A percentile compares a stretch with the other conserved stretches of the same genome.
Evolutionary conservation across 2,329 filamentous ascomycete genomes (phyloP).

Genomic region (Aureobasidium sp.): DNA sequence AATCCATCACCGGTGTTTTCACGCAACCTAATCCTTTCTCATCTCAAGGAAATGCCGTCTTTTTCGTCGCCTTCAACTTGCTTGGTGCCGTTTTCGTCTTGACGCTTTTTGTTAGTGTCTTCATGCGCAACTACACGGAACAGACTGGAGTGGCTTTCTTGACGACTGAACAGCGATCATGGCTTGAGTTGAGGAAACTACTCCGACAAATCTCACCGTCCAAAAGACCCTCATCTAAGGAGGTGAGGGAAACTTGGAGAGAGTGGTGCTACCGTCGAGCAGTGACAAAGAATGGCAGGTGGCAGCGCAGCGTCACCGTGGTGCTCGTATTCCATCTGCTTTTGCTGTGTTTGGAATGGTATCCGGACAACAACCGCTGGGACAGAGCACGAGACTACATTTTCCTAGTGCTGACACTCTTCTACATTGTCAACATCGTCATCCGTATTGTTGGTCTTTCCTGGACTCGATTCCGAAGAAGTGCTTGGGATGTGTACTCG

Average conservation of each 20-base stretch:
- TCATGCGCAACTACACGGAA: conserved; percentile 99
- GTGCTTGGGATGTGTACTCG: conserved; percentile 92
- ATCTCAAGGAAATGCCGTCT: conserved; percentile 78
- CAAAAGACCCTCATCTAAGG: conserved; percentile 76
- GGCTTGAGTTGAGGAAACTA: conserved; percentile 89
- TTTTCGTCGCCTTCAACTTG: conserved; percentile 95
- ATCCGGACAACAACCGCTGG: conserved; percentile 66
- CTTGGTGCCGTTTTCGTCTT: conserved; percentile 93
- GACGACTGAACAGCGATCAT: conserved; percentile 91
- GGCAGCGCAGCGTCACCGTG: conserved; percentile 75
- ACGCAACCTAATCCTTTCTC: conserved; percentile 62
- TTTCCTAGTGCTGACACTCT: conserved; percentile 72
- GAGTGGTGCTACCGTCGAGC: conserved; percentile 93
- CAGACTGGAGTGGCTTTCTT: conserved; percentile 95
- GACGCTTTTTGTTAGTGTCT: conserved; percentile 95
- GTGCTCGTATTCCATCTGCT: conserved; percentile 75
- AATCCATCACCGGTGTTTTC: conserved; percentile 70
- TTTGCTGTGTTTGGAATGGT: conserved; percentile 78
- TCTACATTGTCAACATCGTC: conserved; percentile 74
- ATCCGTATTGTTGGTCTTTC: conserved; percentile 82
- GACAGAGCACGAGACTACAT: conserved; percentile 61
- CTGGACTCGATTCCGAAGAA: conserved; percentile 84
- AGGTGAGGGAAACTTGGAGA: conserved; percentile 65
- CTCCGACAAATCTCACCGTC: conserved; percentile 89
- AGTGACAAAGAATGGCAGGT: conserved; percentile 85